Conservation (phyloP, 2,329 filamentous ascomycete species). For the Trichoderma gracile region DNA sequence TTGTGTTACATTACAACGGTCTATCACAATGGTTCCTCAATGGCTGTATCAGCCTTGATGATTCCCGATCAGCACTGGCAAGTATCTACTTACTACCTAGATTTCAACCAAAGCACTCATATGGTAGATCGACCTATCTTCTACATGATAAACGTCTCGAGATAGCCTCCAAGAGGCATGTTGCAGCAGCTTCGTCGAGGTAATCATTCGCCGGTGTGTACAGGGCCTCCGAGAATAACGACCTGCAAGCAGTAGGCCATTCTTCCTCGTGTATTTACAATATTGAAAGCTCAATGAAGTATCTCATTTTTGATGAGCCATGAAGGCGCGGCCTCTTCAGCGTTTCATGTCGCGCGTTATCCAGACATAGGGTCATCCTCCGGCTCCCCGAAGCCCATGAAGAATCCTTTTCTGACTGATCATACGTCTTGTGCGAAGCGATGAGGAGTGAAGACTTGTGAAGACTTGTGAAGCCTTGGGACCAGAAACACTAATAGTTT, state of each 20-base stretch:
- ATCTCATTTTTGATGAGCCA: not conserved
- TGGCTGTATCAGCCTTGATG: too few species aligned
- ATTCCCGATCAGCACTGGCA: too few species aligned
- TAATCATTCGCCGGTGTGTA: not conserved
- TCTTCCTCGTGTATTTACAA: not conserved
- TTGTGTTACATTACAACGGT: too few species aligned
- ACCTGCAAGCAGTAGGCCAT: not conserved
- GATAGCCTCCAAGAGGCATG: not conserved
- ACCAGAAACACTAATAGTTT: not conserved
- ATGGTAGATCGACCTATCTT: too few species aligned
- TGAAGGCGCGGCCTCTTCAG: not conserved
- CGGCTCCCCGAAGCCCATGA: not conserved
- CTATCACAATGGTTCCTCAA: too few species aligned
- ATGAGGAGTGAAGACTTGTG: too few species aligned
- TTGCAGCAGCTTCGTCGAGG: not conserved
- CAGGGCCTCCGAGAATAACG: not conserved
- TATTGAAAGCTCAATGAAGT: not conserved
- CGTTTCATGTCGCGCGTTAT: conserved; percentile 4
- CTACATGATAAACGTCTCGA: not conserved
- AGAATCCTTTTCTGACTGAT: not conserved
- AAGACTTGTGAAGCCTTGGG: not conserved
- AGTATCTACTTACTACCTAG: too few species aligned
- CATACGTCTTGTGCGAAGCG: not conserved
- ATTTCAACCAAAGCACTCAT: too few species aligned
- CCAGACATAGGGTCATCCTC: not conserved